Evolutionary conservation across 2,329 filamentous ascomycete genomes (phyloP).

Genomic region (Daldinia sp.): DNA sequence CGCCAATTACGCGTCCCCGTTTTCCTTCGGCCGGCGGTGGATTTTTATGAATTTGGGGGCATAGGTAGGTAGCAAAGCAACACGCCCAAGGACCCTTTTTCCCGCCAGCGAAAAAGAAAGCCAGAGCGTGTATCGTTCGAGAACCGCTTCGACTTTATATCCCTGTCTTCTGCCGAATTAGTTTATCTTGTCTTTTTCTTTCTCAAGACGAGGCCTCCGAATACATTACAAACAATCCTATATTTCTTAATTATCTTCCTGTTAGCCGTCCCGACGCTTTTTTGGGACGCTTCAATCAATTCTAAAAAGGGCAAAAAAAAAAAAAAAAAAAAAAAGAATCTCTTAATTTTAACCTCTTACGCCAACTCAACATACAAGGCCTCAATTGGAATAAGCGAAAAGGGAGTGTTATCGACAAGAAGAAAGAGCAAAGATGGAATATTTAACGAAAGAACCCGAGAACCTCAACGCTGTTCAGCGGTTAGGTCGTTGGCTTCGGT

Average conservation of each 20-base stretch:
- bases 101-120: not conserved
- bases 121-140: not conserved
- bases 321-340: not conserved
- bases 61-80: no score
- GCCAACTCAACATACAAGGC: not conserved
- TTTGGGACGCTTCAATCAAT: not conserved
- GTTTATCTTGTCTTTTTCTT: no score
- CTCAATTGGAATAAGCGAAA: not conserved
- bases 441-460: constrained; percentile 42
- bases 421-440: constrained; percentile 48
- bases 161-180: not conserved
- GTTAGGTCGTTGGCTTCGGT: constrained; percentile 84
- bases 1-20: constrained; percentile 24
- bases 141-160: not conserved
- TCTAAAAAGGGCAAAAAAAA: not conserved
- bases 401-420: not conserved
- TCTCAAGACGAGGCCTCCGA: not conserved
- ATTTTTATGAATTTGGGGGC: not conserved
- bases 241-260: not conserved
- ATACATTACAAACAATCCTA: not conserved
- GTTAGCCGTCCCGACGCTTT: not conserved
- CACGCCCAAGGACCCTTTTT: not conserved
- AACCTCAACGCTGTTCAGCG: constrained; percentile 52
- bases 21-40: constrained; percentile 1
- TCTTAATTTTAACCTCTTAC: not conserved